Percentiles rank a stretch among this genome's conserved stretches.
Conservation (phyloP, 768 basidiomycete genomes). For the Tylopilus sp. region DNA sequence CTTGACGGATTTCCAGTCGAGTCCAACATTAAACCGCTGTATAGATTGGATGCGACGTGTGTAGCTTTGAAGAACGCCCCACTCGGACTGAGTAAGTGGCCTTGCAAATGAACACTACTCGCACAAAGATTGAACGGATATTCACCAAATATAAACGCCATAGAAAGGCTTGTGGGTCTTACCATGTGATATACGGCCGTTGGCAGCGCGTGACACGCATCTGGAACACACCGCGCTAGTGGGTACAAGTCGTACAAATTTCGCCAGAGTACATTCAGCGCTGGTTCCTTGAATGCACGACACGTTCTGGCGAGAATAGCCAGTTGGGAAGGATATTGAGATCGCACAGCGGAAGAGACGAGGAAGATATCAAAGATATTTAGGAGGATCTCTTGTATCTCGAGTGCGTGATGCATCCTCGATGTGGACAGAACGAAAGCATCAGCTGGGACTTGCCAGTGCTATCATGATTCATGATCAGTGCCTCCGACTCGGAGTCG, state of each 20-base stretch:
- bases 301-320: not conserved
- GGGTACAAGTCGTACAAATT: not conserved
- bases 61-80: not conserved
- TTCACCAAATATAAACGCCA: not conserved
- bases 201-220: not conserved
- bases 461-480: too few relatives aligned
- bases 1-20: not conserved
- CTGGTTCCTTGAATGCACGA: not conserved
- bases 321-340: too few relatives aligned
- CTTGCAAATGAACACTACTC: not conserved
- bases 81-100: not conserved
- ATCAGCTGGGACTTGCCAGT: too few relatives aligned
- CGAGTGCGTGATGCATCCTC: too few relatives aligned
- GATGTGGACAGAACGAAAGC: too few relatives aligned
- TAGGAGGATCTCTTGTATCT: too few relatives aligned
- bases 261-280: not conserved
- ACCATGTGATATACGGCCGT: not conserved
- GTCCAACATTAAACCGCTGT: not conserved
- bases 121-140: too few relatives aligned
- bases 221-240: not conserved
- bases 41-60: not conserved
- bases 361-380: too few relatives aligned
- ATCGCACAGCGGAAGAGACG: too few relatives aligned
- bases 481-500: too few relatives aligned
- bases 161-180: not conserved